phyloP scores from a whole-genome alignment of 257 asterid genomes.

The Solanum bukasovii region DNA sequence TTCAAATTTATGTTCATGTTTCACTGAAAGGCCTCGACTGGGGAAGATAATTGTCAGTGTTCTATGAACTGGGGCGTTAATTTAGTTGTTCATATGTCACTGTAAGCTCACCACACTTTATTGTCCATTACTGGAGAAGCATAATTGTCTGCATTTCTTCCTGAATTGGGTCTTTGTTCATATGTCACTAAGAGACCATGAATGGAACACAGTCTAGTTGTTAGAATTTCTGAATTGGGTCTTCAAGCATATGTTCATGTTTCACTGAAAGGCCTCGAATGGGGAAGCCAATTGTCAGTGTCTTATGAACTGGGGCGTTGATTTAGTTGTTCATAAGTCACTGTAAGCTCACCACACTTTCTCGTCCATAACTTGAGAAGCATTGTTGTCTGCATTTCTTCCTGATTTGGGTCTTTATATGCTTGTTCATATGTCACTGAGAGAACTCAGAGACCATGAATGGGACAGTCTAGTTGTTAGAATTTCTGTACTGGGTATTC shows the following conservation, averaged over 20 bases:
- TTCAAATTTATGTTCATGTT: not conserved
- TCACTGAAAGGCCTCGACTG: not conserved
- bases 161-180: not conserved
- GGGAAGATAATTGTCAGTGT: not conserved
- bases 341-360: not conserved
- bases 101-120: not conserved
- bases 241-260: not conserved
- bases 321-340: not conserved
- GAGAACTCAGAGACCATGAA: not conserved
- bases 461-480: not conserved
- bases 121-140: not conserved
- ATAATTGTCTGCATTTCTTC: not conserved
- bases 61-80: not conserved
- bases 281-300: not conserved
- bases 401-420: not conserved
- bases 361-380: not conserved
- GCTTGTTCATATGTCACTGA: not conserved
- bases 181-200: not conserved
- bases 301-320: not conserved
- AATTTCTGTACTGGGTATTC: not conserved
- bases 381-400: not conserved
- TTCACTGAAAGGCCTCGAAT: not conserved
- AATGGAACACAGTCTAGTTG: not conserved
- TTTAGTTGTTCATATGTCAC: not conserved
- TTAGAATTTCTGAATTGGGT: not conserved